Base-by-base conservation (phyloP, 495 filamentous ascomycete species). In the Penicillium paradoxum region DNA sequence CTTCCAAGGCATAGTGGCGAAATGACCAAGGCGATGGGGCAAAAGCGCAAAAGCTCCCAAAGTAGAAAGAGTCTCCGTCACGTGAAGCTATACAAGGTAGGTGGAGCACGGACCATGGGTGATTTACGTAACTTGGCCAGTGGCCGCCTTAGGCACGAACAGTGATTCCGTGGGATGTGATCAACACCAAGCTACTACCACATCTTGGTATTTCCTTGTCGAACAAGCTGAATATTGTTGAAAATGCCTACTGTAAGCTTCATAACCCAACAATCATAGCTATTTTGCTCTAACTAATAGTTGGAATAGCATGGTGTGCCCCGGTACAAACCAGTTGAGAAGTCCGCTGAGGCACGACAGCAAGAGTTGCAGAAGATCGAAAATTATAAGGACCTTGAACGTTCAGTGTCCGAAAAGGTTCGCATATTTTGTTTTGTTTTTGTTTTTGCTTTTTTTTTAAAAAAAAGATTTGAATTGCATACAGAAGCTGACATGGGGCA, bases 331-430 rank as follows among this genome's bases (percentile, higher is more conserved):
- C 67, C 71, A 13, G 71, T 73, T 50, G 58, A 82, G 81, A 64
- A 61, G 46, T 64, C 88, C 49, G 84, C 83, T 47, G 83, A 88
- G 59, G 79, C 84, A 58, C 76, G 79, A 8, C 68, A 78, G 42
- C 80, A 83, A 59, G 90, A 96, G 68, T 78, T 84, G 49, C 76
- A 83, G 48, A 84, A 86, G 69, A 97, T 98, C 62, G 70, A 76
- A 37, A 79, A 85, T 51, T 98, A 98, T 72, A 80, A 80, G 54
- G 72, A 80, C 4, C 74, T 96, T 18, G 86, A 90, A 49, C 76
- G 79, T 33, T 64, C 77, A 10, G 82, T 96, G 14, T 80, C 83
- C 21, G 57, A 71, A 5, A 81, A 79, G 72, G 85, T 88, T 59
- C 2, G 54, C 5, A 4, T 25, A 2, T 40, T 37, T 42, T 27